phyloP scores from a whole-genome alignment of 2,329 filamentous ascomycete genomes.

The Penicillium sp. region DNA sequence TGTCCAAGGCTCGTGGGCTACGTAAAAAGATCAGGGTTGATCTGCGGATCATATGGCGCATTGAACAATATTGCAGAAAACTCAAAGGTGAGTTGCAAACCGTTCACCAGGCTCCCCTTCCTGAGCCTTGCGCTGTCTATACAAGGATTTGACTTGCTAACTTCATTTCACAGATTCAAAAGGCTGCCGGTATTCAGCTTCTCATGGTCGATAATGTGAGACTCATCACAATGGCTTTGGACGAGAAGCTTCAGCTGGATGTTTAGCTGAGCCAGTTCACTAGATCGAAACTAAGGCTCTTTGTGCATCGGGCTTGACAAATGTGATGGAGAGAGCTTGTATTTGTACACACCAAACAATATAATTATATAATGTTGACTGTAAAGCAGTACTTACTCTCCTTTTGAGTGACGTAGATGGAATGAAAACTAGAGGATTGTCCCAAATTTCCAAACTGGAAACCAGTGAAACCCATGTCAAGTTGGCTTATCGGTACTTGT shows the following conservation, averaged over 20 bases:
- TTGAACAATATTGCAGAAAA: conserved; percentile 29
- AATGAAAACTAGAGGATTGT: too few species aligned
- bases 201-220: conserved; percentile 24
- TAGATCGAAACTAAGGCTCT: not conserved
- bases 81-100: conserved; percentile 3
- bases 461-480: too few species aligned
- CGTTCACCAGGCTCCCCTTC: not conserved
- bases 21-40: conserved; percentile 36
- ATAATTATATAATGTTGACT: too few species aligned
- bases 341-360: too few species aligned
- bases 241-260: conserved; percentile 3
- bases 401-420: too few species aligned
- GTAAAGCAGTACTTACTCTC: too few species aligned
- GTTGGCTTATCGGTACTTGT: too few species aligned
- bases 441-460: too few species aligned
- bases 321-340: too few species aligned
- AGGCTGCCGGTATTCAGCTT: conserved; percentile 23
- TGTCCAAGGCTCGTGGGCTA: conserved; percentile 40
- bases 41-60: conserved; percentile 39
- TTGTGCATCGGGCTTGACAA: too few species aligned
- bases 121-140: not conserved
- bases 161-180: conserved; percentile 19
- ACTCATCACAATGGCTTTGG: conserved; percentile 16
- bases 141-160: conserved; percentile 10
- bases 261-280: not conserved